Evolutionary conservation across 2,329 filamentous ascomycete species (phyloP).

Genomic region (Canariomyces notabilis): DNA sequence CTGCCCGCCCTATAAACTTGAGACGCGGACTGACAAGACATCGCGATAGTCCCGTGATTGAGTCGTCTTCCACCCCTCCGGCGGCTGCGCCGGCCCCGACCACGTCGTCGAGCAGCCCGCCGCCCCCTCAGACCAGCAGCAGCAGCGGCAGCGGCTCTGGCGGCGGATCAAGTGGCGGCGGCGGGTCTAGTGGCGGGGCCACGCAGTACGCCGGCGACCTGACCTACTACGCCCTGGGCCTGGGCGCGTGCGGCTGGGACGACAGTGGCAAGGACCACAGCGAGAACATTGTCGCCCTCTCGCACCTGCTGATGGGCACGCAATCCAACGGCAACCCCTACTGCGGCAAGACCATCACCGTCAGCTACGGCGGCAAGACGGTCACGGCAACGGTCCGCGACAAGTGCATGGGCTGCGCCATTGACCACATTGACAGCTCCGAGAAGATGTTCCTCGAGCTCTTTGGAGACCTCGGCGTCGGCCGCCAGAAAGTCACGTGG

Average conservation of each 20-base stretch:
- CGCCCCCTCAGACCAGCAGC: slow-evolving; percentile 10
- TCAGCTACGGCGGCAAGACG: slow-evolving; percentile 55
- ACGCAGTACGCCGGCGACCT: slow-evolving; percentile 55
- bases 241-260: slow-evolving; percentile 63
- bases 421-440: slow-evolving; percentile 55
- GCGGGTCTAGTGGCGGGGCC: slow-evolving; percentile 13
- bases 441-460: slow-evolving; percentile 51
- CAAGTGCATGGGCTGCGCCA: slow-evolving; percentile 67
- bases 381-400: slow-evolving; percentile 59
- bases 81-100: slow-evolving; percentile 11
- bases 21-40: slow-evolving; percentile 11
- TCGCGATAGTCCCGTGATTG: slow-evolving; percentile 12
- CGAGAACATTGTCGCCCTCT: slow-evolving; percentile 65
- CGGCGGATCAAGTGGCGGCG: slow-evolving; percentile 15
- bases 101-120: background rate
- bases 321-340: slow-evolving; percentile 62
- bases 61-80: slow-evolving; percentile 23
- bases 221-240: slow-evolving; percentile 68
- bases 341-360: slow-evolving; percentile 64
- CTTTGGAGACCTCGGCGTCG: slow-evolving; percentile 40
- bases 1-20: slow-evolving; percentile 10
- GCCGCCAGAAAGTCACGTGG: slow-evolving; percentile 42
- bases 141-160: slow-evolving; percentile 23
- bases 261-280: slow-evolving; percentile 50
- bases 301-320: slow-evolving; percentile 56